Percentiles rank a stretch among this genome's conserved stretches.
phyloP scores from a whole-genome alignment of 257 asterid genomes.

The Hygrophila difformis region DNA sequence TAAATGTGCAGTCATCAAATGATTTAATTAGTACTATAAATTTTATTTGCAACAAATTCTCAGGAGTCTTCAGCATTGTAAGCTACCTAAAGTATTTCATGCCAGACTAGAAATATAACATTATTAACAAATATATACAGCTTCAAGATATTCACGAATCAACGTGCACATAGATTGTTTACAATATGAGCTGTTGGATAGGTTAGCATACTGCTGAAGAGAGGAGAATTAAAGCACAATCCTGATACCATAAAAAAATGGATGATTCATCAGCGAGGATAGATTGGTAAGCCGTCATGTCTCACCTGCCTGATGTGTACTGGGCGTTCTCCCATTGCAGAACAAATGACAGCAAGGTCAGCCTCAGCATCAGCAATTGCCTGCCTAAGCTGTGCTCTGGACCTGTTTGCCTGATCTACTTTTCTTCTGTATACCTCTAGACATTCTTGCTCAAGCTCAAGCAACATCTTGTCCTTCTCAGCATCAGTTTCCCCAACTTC shows the following conservation, averaged over 20 bases:
- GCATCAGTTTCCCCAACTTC: constrained; percentile 92
- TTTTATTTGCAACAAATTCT: too few relatives aligned
- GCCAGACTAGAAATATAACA: neutral
- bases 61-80: too few relatives aligned
- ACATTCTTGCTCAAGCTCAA: constrained; percentile 87
- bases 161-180: too few relatives aligned
- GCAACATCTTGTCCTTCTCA: constrained; percentile 74
- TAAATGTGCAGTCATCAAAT: too few relatives aligned
- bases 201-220: too few relatives aligned
- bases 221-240: too few relatives aligned
- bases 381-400: constrained; percentile 87
- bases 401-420: constrained; percentile 89
- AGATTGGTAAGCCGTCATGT: neutral
- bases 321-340: constrained; percentile 93
- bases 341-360: constrained; percentile 83
- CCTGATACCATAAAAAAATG: too few relatives aligned
- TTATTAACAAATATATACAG: neutral
- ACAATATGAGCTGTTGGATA: neutral
- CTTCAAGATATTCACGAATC: neutral
- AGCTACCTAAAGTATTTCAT: constrained; percentile 3
- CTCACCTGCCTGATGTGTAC: constrained; percentile 88
- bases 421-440: constrained; percentile 87
- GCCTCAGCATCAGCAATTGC: constrained; percentile 99
- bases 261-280: neutral
- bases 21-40: too few relatives aligned